Evolutionary conservation across 2,329 filamentous ascomycete genomes (phyloP), one percentile per base, ranked within the genome.

Genomic region (Paracorniculantispora psalliotae): DNA sequence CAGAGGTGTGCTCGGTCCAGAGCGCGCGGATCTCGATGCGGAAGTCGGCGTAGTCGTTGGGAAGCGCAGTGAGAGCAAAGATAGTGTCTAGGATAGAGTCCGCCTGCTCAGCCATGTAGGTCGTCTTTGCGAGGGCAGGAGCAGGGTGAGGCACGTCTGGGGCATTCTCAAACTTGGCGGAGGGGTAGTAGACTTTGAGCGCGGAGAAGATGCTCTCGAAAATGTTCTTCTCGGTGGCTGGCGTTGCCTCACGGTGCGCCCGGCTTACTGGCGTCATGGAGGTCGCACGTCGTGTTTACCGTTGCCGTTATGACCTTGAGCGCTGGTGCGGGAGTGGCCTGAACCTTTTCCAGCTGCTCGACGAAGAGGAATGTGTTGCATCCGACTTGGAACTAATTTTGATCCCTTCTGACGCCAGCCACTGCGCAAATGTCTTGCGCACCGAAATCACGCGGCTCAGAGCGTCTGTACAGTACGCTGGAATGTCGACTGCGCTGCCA

Each of bases 321-420:
- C 23, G 64, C 50, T 2, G 65, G 61, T 30, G 62, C 59, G 2
- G 67, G 64, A 50, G 13, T 44, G 13, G 53, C 53, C 2, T 59
- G 61, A 25, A 64, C 63, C 19, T 59, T 66, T 57, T 66, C 64
- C 2, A 66, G 64, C 7, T 65, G 62, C 2, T 56, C 41, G 7
- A 65, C 61, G 47, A 67, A 67, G 28, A 33, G 1, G 60, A 57
- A 48, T 67, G 64, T 1, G 56, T 28, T 1, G 57, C 35, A 21
- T 65, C 49, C 2, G 61, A 62, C 15, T 12, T 25, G 30, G 2
- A 5, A 1, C 52, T 50, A 10, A 21, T 44, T 3, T 37, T 19
- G 6, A 37, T 55, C 2, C 56, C 57, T 17, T 35, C 49, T 1
- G 46, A 37, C 9, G 5, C 8, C 6, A 67, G 50, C 10, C 58